Percentiles rank a stretch among this genome's conserved stretches.
These are phyloP conservation scores for Aphanocladium album DNA, from an alignment of 2,329 filamentous ascomycete species.

Conservation along the genomic window DNA sequence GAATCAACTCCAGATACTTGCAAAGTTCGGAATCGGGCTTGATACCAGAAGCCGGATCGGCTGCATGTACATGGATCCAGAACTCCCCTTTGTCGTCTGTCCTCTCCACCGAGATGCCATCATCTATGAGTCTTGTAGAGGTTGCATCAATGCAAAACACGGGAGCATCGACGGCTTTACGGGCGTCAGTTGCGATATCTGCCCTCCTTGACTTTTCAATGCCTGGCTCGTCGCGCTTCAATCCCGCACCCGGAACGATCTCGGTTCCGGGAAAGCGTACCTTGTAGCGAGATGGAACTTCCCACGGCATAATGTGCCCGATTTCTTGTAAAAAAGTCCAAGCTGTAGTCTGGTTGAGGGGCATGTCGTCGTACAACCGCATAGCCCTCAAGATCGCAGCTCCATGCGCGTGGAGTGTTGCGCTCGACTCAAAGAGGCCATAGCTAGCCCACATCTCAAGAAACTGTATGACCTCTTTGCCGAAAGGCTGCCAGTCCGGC, in stretches of 20 bases:
- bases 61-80: conserved; percentile 75
- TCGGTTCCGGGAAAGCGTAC: conserved; percentile 47
- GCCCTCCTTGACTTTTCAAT: conserved; percentile 30
- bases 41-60: conserved; percentile 71
- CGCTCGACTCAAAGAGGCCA: conserved; percentile 46
- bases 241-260: conserved; percentile 38
- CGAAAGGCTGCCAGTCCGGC: conserved; percentile 25
- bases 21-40: conserved; percentile 52
- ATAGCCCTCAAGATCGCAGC: conserved; percentile 59
- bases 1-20: conserved; percentile 55
- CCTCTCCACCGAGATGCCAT: conserved; percentile 67
- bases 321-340: conserved; percentile 73
- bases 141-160: conserved; percentile 70
- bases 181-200: conserved; percentile 44
- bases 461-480: conserved; percentile 56
- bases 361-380: conserved; percentile 50
- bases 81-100: conserved; percentile 49
- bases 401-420: conserved; percentile 56
- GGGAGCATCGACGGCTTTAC: conserved; percentile 49
- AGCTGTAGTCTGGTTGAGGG: conserved; percentile 37
- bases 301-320: conserved; percentile 65
- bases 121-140: conserved; percentile 67
- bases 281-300: conserved; percentile 60
- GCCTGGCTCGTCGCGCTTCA: conserved; percentile 31
- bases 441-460: conserved; percentile 63